Evolutionary conservation across 805 yeast species (phyloP), one percentile per base, ranked within the genome.

Genomic region (Candida tibetensis): DNA sequence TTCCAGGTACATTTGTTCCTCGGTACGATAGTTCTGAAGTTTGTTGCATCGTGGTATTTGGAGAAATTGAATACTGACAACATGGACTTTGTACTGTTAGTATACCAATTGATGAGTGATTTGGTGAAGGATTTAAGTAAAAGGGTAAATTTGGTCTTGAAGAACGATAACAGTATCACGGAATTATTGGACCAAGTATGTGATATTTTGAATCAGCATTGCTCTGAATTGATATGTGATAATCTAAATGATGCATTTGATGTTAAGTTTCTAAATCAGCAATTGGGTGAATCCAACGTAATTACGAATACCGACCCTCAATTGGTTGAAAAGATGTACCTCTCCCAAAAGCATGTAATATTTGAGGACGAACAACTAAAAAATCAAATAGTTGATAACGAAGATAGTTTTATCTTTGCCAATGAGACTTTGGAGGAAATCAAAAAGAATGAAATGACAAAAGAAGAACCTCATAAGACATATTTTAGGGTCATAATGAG

Each of bases 1-100:
- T 53, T 66, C 34, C 61, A 64, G 36, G 39, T 68, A 12, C 72
- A 69, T 43, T 45, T 67, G 39, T 62, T 69, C 37, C 42, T 67
- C n/a, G 55, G 64, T 25, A 47, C 58, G 2, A 57, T 67, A 8
- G 30, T 46, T 31, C 41, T 38, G 23, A 46, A 40, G 15, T 48
- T 33, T 32, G 40, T 48, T 28, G 36, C 28, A 23, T 40, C 49
- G 30, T 48, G 52, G 52, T 48, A 48, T 39, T 27, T 43, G 21
- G 21, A 23, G 34, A 40, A 60, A 37, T 44, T 64, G 17, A 63
- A 63, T 36, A 60, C 67, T 5, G 60, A 59, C 34, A 60, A 60
- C 42, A 34, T 48, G 28, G 63, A 57, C 19, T 62, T 64, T 47
- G 30, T 61, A 5, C 50, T 42, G 29, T 34, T 38, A n/a, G 48